Evolutionary conservation across 2,329 filamentous ascomycete genomes (phyloP), one percentile per base, ranked within the genome.

Genomic region (Botrytis porri): DNA sequence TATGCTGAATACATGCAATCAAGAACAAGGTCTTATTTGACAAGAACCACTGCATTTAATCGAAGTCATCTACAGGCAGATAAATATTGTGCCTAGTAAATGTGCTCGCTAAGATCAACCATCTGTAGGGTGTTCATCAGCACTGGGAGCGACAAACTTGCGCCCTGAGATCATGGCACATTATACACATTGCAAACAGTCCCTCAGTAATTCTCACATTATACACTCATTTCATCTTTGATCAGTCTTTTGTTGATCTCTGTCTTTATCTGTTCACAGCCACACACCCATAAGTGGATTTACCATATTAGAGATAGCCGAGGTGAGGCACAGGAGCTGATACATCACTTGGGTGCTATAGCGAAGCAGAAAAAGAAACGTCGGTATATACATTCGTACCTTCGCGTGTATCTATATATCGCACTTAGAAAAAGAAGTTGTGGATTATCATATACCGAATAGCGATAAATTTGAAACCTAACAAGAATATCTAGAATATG

Each of bases 41-140:
- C 2, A 14, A n/a, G 3, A 16, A n/a, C 2, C 0, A 54, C 12
- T n/a, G 2, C 4, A 16, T n/a, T n/a, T 2, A 3, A 16, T n/a
- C 4, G 0, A 54, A 16, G 48, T n/a, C 25, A 16, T n/a, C 25
- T n/a, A 16, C 12, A n/a, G 12, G 2, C 7, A 16, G 6, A 7
- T 14, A 54, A 0, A 51, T 51, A 14, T 14, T 51, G 48, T n/a
- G 2, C 25, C 7, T 12, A 7, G n/a, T 54, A 54, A 1, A 0
- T 0, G 16, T n/a, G 4, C 48, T 54, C 48, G 48, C 48, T 16
- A 14, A 16, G n/a, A 51, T 14, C 25, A n/a, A 51, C 25, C 25
- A 51, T 16, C 16, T 1, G 12, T n/a, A n/a, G 16, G 5, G 5
- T 3, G n/a, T n/a, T 54, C 3, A 12, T 54, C 12, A 0, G 12